Base-by-base conservation (phyloP, 2,329 filamentous ascomycete species). In the Aureobasidium pullulans region DNA sequence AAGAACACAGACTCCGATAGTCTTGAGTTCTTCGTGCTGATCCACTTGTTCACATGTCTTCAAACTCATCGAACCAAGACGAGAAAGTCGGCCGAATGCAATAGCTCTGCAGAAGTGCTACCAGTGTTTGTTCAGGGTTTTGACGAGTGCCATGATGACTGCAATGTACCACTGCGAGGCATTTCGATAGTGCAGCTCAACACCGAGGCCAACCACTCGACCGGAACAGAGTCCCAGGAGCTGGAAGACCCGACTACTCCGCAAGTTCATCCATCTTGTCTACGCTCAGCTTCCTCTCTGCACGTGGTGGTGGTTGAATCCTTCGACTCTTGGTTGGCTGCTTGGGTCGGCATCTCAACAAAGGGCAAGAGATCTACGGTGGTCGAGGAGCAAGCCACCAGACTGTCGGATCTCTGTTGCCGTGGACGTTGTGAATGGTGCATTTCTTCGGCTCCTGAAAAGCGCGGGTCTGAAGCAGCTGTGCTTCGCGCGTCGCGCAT, bases 1-100 rank as follows among this genome's bases (percentile, higher is more conserved):
- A 23, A 52, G 34, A 28, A 40, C 5, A 52, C 23, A 29, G 23
- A 31, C 48, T 52, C 48, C 36, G 40, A 36, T 52, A 52, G 48
- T 31, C 19, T 29, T n/a, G 7, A 10, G 23, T 31, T 9, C 34
- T 19, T 16, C 48, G 36, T 19, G 23, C 48, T 34, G 48, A 52
- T 40, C 13, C 48, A 40, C 48, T 40, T 52, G 34, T 52, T 52
- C 48, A 29, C 48, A 52, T 31, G 36, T 52, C 48, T 52, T 28
- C 13, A 6, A 52, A 8, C 11, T 52, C 13, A 16, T 23, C 34
- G 34, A 40, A 50, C 8, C 34, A 29, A 39, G 34, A 8, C 5
- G 36, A n/a, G 36, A 40, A 31, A 52, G 34, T 52, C 36, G 19
- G 11, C 34, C 7, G 23, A 39, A 52, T 36, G 48, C 36, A 40